Evolutionary conservation across 768 basidiomycete genomes (phyloP).

Genomic region (Crepidotus variabilis): DNA sequence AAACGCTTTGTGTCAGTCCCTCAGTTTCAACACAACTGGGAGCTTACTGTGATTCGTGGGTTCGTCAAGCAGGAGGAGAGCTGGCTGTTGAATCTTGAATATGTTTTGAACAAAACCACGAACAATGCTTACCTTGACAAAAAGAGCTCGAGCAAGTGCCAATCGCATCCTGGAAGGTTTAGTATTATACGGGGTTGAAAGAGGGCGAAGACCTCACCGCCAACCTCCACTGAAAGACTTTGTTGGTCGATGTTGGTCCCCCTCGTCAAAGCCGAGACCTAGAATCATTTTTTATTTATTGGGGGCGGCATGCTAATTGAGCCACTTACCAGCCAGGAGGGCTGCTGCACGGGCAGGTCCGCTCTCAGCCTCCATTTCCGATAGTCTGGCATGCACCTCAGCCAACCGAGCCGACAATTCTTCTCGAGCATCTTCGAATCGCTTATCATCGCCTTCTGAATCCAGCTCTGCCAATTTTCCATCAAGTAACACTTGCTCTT

Average conservation of each 20-base stretch:
- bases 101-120: neutral
- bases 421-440: slow-evolving; percentile 81
- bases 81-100: slow-evolving; percentile 38
- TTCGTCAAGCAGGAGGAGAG: slow-evolving; percentile 82
- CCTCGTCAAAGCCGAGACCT: slow-evolving; percentile 91
- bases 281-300: neutral
- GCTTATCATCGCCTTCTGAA: slow-evolving; percentile 68
- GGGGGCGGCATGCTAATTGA: neutral
- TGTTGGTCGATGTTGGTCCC: slow-evolving; percentile 81
- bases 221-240: slow-evolving; percentile 95
- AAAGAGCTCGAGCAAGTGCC: slow-evolving; percentile 90
- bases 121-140: slow-evolving; percentile 69
- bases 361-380: slow-evolving; percentile 99
- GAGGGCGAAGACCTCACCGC: slow-evolving; percentile 46
- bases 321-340: slow-evolving; percentile 68
- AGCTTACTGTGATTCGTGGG: slow-evolving; percentile 92
- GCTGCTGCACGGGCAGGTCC: slow-evolving; percentile 93
- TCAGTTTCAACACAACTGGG: neutral
- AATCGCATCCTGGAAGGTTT: slow-evolving; percentile 75
- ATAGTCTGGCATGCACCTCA: slow-evolving; percentile 84
- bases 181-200: neutral
- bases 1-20: neutral
- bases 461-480: slow-evolving; percentile 71
- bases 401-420: slow-evolving; percentile 77
- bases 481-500: slow-evolving; percentile 79